phyloP scores from a whole-genome alignment of 306 rosid genomes.

The Ziziphus jujuba region DNA sequence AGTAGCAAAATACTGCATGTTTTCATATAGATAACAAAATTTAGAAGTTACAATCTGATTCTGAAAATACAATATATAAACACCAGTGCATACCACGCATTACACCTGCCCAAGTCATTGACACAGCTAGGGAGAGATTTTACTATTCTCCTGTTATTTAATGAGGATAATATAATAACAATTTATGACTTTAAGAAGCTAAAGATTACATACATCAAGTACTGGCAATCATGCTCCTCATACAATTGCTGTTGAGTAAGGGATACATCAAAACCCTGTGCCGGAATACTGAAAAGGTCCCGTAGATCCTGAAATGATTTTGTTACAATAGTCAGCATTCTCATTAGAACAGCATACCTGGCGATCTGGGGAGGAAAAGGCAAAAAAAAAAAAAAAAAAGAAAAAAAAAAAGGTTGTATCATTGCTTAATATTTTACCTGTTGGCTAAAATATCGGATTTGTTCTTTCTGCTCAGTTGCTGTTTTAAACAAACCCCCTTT shows the following conservation, averaged over 20 bases:
- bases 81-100: not conserved
- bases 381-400: not conserved
- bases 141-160: too few relatives aligned
- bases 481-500: conserved; percentile 91
- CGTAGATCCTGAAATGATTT: conserved; percentile 69
- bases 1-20: too few relatives aligned
- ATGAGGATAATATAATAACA: not conserved
- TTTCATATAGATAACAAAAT: too few relatives aligned
- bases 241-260: conserved; percentile 81
- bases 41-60: too few relatives aligned
- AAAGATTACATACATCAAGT: conserved; percentile 50
- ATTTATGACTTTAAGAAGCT: not conserved
- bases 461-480: conserved; percentile 94
- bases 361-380: not conserved
- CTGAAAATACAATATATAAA: not conserved
- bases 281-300: conserved; percentile 89
- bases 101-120: too few relatives aligned
- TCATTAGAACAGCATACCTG: not conserved
- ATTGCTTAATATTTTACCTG: conserved; percentile 53
- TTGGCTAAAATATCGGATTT: conserved; percentile 87
- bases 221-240: conserved; percentile 73
- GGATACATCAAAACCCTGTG: conserved; percentile 90
- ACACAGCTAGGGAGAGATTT: too few relatives aligned
- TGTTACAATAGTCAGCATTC: not conserved
- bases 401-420: not conserved